These are phyloP conservation scores for Coniochaeta ligniaria DNA, from an alignment of 2,329 filamentous ascomycete genomes.

Conservation along the genomic window DNA sequence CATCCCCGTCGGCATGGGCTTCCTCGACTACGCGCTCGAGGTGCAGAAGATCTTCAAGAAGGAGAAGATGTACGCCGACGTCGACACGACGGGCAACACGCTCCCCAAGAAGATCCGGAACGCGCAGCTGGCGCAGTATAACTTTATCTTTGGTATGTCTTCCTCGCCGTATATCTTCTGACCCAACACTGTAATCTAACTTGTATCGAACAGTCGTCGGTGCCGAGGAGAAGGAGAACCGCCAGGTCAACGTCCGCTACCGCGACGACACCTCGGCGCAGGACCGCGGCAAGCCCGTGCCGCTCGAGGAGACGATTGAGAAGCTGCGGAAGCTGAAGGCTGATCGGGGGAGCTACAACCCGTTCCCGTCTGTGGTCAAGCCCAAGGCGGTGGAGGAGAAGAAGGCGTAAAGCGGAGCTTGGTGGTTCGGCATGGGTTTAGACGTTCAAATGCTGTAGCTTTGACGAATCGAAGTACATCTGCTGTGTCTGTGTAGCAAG, in stretches of 20 bases:
- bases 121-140: conserved; percentile 74
- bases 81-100: conserved; percentile 69
- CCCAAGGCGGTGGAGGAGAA: conserved; percentile 14
- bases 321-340: conserved; percentile 45
- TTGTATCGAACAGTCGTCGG: conserved; percentile 46
- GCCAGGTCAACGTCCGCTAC: conserved; percentile 57
- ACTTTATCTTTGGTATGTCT: conserved; percentile 66
- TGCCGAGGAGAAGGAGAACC: conserved; percentile 51
- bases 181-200: background rate
- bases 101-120: conserved; percentile 86
- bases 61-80: conserved; percentile 62
- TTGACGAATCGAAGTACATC: background rate
- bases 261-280: conserved; percentile 56
- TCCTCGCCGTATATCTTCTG: background rate
- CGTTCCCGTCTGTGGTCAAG: conserved; percentile 18
- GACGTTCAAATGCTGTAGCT: background rate
- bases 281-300: conserved; percentile 51
- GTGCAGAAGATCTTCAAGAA: conserved; percentile 62
- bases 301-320: conserved; percentile 48
- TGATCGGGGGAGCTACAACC: conserved; percentile 33
- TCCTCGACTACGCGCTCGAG: conserved; percentile 68
- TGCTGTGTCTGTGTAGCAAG: background rate
- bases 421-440: background rate
- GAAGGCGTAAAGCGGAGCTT: conserved; percentile 1
- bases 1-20: conserved; percentile 68